Percentiles rank a stretch among this genome's conserved stretches.
phyloP scores from a whole-genome alignment of 2,329 filamentous ascomycete species.

The Sporothrix dimorphospora region DNA sequence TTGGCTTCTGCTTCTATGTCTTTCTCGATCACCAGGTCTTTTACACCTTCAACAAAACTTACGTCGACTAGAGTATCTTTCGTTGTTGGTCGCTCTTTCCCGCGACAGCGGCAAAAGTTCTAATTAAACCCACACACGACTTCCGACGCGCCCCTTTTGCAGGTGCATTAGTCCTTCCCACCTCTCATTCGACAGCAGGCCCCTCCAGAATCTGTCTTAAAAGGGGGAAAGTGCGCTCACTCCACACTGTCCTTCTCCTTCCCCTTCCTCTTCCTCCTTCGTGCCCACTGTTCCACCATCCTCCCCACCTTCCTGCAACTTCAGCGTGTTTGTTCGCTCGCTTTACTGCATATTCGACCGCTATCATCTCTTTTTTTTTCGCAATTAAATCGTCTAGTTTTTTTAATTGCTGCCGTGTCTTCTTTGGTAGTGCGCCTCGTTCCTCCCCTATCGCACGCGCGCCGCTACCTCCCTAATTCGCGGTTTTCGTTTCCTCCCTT shows the following conservation, averaged over 20 bases:
- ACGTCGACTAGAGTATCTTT: background rate
- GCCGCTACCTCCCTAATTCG: conserved; percentile 8
- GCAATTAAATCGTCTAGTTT: background rate
- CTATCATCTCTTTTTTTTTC: background rate
- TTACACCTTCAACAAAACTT: too few species aligned
- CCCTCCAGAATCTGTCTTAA: background rate
- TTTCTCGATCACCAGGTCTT: background rate
- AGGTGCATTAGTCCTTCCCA: background rate
- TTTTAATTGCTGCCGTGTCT: conserved; percentile 27
- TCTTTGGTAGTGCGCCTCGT: conserved; percentile 19
- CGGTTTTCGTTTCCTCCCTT: conserved; percentile 15
- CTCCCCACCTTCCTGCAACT: background rate
- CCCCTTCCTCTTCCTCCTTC: background rate
- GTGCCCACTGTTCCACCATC: background rate
- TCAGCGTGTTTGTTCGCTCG: background rate
- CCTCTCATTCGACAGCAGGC: conserved; percentile 10
- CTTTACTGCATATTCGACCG: conserved; percentile 13
- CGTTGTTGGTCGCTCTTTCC: background rate
- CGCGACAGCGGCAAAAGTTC: background rate
- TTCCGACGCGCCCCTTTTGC: background rate
- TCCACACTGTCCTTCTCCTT: background rate
- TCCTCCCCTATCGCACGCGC: conserved; percentile 24
- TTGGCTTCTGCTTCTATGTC: background rate
- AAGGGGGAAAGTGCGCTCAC: background rate
- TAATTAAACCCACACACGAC: conserved; percentile 7